phyloP scores from a whole-genome alignment of 345 rosid genomes.

The Murraya paniculata region DNA sequence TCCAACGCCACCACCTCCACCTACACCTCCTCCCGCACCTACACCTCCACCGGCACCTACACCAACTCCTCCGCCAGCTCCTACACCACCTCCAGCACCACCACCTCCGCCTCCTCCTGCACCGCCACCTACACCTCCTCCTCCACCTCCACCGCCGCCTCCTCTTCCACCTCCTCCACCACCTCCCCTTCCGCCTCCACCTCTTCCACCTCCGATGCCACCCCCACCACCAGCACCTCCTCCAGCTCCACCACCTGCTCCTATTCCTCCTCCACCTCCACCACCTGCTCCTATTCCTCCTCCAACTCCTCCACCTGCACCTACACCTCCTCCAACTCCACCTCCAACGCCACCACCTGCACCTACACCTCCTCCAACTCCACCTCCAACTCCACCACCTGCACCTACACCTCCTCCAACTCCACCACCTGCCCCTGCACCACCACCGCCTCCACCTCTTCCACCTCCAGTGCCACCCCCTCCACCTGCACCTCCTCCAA shows the following conservation, averaged over 20 bases:
- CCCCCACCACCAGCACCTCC: not conserved
- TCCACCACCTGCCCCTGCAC: not conserved
- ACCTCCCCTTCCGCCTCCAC: not conserved
- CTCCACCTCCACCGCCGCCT: not conserved
- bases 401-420: not conserved
- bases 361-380: not conserved
- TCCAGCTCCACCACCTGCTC: not conserved
- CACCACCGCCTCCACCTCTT: not conserved
- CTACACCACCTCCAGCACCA: not conserved
- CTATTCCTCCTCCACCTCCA: not conserved
- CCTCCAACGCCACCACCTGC: not conserved
- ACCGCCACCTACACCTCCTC: not conserved
- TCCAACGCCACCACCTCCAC: not conserved
- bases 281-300: not conserved
- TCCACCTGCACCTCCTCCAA: not conserved
- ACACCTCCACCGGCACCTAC: not conserved
- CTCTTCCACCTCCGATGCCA: not conserved
- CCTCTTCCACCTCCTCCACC: not conserved
- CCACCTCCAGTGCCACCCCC: not conserved
- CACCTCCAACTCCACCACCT: not conserved
- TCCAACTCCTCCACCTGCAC: not conserved
- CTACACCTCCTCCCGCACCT: not conserved
- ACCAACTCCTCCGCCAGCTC: not conserved
- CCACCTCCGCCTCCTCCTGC: not conserved
- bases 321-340: not conserved